Conservation (phyloP, 2,329 filamentous ascomycete genomes). For the Sarocladium strictum region DNA sequence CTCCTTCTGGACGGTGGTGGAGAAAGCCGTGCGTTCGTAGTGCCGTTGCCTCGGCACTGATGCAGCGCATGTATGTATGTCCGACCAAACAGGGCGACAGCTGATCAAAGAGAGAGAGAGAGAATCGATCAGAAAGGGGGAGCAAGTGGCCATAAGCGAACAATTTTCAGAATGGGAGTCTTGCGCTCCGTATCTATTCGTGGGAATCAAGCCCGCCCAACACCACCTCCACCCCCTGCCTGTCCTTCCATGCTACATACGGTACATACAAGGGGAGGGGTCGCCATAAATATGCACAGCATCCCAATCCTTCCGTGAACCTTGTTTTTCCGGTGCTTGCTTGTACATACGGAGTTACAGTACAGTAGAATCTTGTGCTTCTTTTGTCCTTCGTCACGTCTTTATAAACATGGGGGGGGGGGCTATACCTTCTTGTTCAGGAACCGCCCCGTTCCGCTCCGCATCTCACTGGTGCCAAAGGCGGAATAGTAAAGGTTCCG, state of each 20-base stretch:
- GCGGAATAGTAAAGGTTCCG: constrained; percentile 29
- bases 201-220: background rate
- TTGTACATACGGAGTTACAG: no score
- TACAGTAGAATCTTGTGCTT: background rate
- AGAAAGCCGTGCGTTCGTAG: background rate
- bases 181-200: background rate
- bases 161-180: background rate
- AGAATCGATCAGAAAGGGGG: background rate
- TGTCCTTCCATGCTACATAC: no score
- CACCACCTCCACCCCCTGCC: no score
- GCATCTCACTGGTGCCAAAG: constrained; percentile 26
- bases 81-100: no score
- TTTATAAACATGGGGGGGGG: background rate
- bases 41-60: constrained; percentile 5
- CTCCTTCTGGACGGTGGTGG: constrained; percentile 1
- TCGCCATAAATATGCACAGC: no score
- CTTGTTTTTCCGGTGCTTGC: background rate
- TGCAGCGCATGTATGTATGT: background rate
- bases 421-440: constrained; percentile 19
- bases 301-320: background rate
- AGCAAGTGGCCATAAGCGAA: background rate
- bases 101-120: background rate
- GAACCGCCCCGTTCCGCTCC: constrained; percentile 24
- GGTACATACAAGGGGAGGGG: no score
- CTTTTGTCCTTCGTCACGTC: background rate